Conservation (phyloP, 331 rosid species). For the Pyrus hybrid region DNA sequence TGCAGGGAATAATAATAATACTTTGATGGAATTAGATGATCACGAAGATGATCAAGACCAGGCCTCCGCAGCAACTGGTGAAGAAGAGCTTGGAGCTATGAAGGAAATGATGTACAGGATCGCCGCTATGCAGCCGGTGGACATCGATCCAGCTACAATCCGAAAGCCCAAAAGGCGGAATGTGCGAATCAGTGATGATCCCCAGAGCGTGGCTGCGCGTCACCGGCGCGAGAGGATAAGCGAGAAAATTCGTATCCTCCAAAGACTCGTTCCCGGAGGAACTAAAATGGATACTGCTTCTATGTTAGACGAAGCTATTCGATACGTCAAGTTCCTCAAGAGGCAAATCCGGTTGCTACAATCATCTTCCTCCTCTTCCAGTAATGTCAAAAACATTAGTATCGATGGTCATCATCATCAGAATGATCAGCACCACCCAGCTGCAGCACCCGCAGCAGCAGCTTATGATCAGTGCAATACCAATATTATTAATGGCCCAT, state of each 20-base stretch:
- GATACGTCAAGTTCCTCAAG: conserved; percentile 85
- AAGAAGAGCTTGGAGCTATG: conserved; percentile 80
- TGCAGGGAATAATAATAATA: not conserved
- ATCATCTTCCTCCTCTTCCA: conserved; percentile 16
- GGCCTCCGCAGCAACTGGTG: conserved; percentile 15
- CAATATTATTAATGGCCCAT: not conserved
- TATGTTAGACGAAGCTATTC: conserved; percentile 88
- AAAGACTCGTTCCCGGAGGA: conserved; percentile 90
- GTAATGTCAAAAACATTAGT: not conserved
- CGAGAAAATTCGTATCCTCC: conserved; percentile 78
- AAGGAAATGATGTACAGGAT: conserved; percentile 98
- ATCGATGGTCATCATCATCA: not conserved
- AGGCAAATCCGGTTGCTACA: conserved; percentile 72
- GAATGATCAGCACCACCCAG: not conserved
- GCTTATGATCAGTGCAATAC: not conserved
- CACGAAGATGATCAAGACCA: conserved; percentile 12
- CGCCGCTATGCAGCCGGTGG: conserved; percentile 89
- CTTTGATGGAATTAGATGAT: not conserved
- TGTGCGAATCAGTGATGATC: conserved; percentile 86
- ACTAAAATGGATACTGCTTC: conserved; percentile 91
- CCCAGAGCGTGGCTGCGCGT: conserved; percentile 87
- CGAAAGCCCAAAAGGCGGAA: conserved; percentile 66
- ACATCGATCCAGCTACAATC: conserved; percentile 73
- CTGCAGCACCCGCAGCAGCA: not conserved
- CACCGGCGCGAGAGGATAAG: conserved; percentile 84